phyloP scores from a whole-genome alignment of 2,329 filamentous ascomycete genomes.

The Pestalotiopsis sp. region DNA sequence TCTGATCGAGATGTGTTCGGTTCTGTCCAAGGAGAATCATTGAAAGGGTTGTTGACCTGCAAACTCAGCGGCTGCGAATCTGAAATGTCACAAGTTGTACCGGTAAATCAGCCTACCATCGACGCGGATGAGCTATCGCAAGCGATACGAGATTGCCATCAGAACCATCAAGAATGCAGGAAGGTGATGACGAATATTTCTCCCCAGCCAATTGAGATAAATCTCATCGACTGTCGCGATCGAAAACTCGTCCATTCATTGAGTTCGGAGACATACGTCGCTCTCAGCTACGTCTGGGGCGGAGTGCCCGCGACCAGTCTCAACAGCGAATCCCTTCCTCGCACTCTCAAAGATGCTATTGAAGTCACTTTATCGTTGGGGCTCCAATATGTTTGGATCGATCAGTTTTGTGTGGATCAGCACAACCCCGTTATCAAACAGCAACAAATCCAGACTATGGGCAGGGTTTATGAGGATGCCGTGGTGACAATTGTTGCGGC shows the following conservation, averaged over 20 bases:
- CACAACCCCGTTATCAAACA: not conserved
- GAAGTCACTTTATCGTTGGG: not conserved
- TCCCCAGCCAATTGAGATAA: not conserved
- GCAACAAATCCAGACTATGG: not conserved
- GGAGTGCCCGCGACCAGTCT: not conserved
- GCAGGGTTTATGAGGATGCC: not conserved
- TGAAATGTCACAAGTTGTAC: not conserved
- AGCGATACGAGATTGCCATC: not conserved
- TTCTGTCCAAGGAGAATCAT: too few species aligned
- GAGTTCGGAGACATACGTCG: not conserved
- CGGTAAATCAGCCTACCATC: not conserved
- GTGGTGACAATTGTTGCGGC: not conserved
- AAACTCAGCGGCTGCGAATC: not conserved
- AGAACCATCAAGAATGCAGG: not conserved
- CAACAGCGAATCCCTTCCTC: not conserved
- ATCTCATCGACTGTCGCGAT: not conserved
- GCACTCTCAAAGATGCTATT: not conserved
- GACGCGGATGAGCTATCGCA: not conserved
- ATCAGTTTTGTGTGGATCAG: not conserved
- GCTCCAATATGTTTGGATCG: not conserved
- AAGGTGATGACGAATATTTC: too few species aligned
- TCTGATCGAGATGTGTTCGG: too few species aligned
- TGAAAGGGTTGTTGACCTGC: too few species aligned
- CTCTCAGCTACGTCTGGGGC: not conserved
- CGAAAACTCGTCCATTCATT: accelerated